Conservation (phyloP, 176 grass and related monocot species). For the Triticum timopheevii region DNA sequence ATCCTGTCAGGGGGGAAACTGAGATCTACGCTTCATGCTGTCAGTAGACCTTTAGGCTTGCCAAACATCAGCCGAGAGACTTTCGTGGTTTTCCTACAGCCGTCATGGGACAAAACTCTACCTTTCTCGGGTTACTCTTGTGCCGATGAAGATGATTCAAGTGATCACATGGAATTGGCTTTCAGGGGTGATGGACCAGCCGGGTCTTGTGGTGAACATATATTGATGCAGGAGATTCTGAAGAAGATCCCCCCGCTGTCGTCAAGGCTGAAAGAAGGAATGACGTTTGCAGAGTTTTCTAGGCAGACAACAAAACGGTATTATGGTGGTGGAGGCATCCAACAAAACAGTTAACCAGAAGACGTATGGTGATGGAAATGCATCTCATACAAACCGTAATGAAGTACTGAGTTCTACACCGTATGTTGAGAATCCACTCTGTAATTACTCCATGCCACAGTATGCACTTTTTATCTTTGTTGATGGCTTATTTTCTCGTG, state of each 20-base stretch:
- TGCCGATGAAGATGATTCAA: conserved; percentile 42
- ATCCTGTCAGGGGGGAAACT: conserved; percentile 77
- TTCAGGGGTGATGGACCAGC: not conserved
- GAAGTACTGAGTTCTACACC: not conserved
- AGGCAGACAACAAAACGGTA: conserved; percentile 88
- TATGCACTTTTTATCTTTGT: not conserved
- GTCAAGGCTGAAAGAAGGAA: conserved; percentile 68
- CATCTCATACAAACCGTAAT: not conserved
- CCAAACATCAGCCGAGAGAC: conserved; percentile 69
- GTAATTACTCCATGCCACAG: not conserved
- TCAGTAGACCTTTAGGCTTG: conserved; percentile 46
- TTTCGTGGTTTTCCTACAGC: conserved; percentile 87
- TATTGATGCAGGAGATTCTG: conserved; percentile 48
- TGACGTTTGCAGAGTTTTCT: conserved; percentile 95
- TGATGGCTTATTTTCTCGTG: not conserved
- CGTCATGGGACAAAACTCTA: conserved; percentile 77
- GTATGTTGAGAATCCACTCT: not conserved
- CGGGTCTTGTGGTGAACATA: not conserved
- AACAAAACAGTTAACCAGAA: conserved; percentile 47
- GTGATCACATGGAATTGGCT: conserved; percentile 17
- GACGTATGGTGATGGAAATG: not conserved
- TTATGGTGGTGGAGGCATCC: conserved; percentile 68
- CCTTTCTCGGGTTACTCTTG: conserved; percentile 30
- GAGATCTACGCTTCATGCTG: conserved; percentile 77
- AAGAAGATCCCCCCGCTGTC: conserved; percentile 64